A percentile compares a stretch with the other conserved stretches of the same genome.
These are phyloP conservation scores for Camelina sativa DNA, from an alignment of 345 rosid genomes.

Conservation along the genomic window DNA sequence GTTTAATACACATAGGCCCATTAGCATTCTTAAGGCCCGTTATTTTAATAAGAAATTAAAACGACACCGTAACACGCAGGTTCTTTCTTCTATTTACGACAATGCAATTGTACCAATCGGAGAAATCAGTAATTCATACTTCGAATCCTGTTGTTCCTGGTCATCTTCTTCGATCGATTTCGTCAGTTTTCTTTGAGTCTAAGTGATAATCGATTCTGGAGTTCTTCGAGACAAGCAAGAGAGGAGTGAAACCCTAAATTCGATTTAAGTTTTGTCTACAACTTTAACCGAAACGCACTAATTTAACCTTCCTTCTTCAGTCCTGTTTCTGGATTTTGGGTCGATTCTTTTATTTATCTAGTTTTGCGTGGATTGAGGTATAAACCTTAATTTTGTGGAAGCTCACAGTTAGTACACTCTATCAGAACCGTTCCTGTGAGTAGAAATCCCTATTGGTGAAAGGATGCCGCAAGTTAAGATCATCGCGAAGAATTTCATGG, in stretches of 20 bases:
- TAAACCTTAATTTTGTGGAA: constrained; percentile 7
- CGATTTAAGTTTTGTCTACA: neutral
- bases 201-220: neutral
- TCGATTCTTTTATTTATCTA: neutral
- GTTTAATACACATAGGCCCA: neutral
- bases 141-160: neutral
- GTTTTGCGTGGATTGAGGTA: neutral
- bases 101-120: constrained; percentile 1
- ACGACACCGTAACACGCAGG: neutral
- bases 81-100: neutral
- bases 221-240: neutral
- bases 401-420: neutral
- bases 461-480: constrained; percentile 90
- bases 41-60: accelerated
- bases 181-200: neutral
- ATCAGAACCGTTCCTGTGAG: neutral
- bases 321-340: neutral
- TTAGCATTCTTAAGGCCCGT: neutral
- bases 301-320: constrained; percentile 4
- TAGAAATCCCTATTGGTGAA: constrained; percentile 10
- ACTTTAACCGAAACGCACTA: neutral
- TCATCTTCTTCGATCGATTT: constrained; percentile 21
- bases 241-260: neutral
- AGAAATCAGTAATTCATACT: neutral
- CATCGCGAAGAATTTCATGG: constrained; percentile 91